Base-by-base conservation (phyloP, 306 rosid species). In the Dryas alaskensis region DNA sequence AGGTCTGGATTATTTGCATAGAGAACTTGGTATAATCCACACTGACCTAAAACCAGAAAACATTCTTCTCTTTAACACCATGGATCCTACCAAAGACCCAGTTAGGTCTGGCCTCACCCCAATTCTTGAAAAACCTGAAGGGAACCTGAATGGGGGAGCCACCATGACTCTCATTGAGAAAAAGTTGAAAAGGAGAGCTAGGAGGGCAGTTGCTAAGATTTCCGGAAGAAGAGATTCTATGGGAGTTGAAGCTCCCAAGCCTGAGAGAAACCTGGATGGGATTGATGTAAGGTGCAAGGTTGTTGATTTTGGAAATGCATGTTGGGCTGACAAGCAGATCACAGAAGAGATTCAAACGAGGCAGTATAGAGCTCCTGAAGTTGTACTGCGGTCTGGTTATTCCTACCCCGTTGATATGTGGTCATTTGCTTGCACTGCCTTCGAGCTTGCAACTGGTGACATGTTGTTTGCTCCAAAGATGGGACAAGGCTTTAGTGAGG, bases 331-430 rank as follows among this genome's bases (percentile, higher is more conserved):
- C 73, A 91, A 84, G 92, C 87, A 69, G 84, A 76, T 91, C 47
- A 80, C 88, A 13, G 88, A 84, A 84, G 98, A 93, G 82, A 93
- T 93, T 75, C 98, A 93, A 73, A 93, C 98, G 3, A 91, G 98
- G 82, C 96, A 93, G 83, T 93, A 93, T 74, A 87, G 98, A 85
- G 96, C 98, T 70, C 98, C 98, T 65, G 98, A 93, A 84, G 98
- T 93, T 57, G 46, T 93, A 76, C 78, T 93, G 80, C 88, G 80
- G 75, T 79, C 97, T 48, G 94, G 98, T 4, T 91, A 93, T 79
- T 84, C 98, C 76, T 89, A 72, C 88, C 58, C 98, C 8, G 89
- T 88, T 25, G 98, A 93, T 81, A 89, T 93, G 92, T 93, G 98
- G 98, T 93, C 98, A 63, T 86, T 93, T 60, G 98, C 91, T 73